phyloP scores from a whole-genome alignment of 2,329 filamentous ascomycete genomes.

The Sporothrix globosa region DNA sequence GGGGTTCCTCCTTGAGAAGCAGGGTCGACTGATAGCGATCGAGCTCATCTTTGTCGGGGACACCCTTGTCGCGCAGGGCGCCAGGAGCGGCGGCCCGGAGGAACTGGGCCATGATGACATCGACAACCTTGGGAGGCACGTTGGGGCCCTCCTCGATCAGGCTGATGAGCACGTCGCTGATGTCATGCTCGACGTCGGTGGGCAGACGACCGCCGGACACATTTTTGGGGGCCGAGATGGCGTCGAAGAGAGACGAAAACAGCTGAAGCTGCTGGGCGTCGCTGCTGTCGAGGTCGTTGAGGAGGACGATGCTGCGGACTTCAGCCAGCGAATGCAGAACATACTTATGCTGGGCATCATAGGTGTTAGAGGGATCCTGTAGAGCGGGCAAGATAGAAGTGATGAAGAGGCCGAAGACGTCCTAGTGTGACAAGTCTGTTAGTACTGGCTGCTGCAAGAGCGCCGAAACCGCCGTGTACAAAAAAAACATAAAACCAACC shows the following conservation, averaged over 20 bases:
- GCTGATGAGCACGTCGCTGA: conserved; percentile 81
- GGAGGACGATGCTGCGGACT: conserved; percentile 90
- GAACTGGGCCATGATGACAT: conserved; percentile 95
- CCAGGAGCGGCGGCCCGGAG: conserved; percentile 78
- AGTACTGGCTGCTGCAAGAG: background rate
- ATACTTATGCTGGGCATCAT: conserved; percentile 91
- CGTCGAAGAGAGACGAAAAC: conserved; percentile 90
- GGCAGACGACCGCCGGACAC: conserved; percentile 79
- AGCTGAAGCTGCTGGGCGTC: conserved; percentile 78
- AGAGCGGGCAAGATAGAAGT: conserved; percentile 81
- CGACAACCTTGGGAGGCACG: conserved; percentile 79
- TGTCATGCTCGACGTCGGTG: conserved; percentile 91
- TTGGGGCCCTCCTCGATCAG: conserved; percentile 83
- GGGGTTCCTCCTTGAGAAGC: conserved; percentile 82
- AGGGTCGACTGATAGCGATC: conserved; percentile 82
- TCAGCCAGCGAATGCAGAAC: conserved; percentile 86
- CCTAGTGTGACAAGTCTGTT: conserved; percentile 54
- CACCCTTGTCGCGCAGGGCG: conserved; percentile 61
- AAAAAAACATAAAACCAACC: conserved; percentile 55
- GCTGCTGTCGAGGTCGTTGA: conserved; percentile 82
- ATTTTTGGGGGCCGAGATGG: conserved; percentile 77
- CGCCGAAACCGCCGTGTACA: no score
- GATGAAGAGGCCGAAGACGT: conserved; percentile 90
- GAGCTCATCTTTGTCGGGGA: conserved; percentile 52
- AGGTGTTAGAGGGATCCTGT: conserved; percentile 82